A percentile compares a stretch with the other conserved stretches of the same genome.
These are phyloP conservation scores for Echites panduratus DNA, from an alignment of 257 asterid genomes.

Conservation along the genomic window DNA sequence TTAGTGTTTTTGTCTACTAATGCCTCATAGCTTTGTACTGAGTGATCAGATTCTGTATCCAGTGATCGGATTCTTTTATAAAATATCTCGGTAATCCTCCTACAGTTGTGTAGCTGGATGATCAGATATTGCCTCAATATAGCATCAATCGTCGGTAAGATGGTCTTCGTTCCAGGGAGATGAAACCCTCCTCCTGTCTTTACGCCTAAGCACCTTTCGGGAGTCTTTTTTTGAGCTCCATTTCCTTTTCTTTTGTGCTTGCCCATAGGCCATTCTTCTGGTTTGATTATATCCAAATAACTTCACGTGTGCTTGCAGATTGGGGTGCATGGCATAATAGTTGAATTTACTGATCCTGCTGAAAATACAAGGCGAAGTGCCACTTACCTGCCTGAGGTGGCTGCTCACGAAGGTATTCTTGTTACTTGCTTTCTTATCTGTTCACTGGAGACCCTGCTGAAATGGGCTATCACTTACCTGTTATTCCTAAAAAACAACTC, in stretches of 20 bases:
- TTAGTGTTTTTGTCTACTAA: not conserved
- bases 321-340: constrained; percentile 90
- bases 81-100: constrained; percentile 5
- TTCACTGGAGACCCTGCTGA: not conserved
- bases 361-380: constrained; percentile 66
- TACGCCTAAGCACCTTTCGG: not conserved
- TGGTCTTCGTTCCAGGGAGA: not conserved
- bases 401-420: constrained; percentile 86
- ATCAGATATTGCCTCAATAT: constrained; percentile 8
- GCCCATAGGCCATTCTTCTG: not conserved
- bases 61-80: not conserved
- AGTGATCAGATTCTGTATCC: constrained; percentile 8
- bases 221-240: not conserved
- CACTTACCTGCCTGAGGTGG: constrained; percentile 96
- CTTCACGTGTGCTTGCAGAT: constrained; percentile 40
- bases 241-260: not conserved
- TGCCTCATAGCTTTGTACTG: constrained; percentile 9
- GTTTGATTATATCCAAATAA: constrained; percentile 5
- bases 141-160: constrained; percentile 3
- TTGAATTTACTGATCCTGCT: constrained; percentile 84
- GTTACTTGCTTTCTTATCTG: constrained; percentile 1
- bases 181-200: not conserved
- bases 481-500: too few relatives aligned
- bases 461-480: too few relatives aligned
- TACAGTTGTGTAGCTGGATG: constrained; percentile 15